Conservation (phyloP, 2,329 filamentous ascomycete genomes). For the Colletotrichum costaricense region DNA sequence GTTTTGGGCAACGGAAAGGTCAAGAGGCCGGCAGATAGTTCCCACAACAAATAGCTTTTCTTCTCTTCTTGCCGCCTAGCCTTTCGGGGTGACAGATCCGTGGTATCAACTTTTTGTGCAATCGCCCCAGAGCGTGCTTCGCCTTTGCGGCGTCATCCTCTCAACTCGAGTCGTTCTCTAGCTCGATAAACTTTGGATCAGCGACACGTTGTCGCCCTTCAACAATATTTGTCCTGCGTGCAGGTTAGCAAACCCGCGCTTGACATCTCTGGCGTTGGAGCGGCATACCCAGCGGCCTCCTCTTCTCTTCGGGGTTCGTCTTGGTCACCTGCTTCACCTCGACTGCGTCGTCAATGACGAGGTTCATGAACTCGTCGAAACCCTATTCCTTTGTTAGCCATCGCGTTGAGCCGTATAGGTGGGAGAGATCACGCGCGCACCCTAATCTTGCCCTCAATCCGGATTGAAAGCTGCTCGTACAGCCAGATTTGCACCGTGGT, state of each 20-base stretch:
- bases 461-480: slow-evolving; percentile 92
- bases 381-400: slow-evolving; percentile 66
- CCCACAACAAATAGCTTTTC: slow-evolving; percentile 41
- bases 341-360: slow-evolving; percentile 94
- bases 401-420: background rate
- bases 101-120: slow-evolving; percentile 33
- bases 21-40: slow-evolving; percentile 45
- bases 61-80: slow-evolving; percentile 56
- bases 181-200: slow-evolving; percentile 76
- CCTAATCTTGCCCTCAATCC: slow-evolving; percentile 96
- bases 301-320: slow-evolving; percentile 78
- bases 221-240: slow-evolving; percentile 81
- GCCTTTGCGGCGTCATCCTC: slow-evolving; percentile 52
- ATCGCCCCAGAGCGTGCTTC: slow-evolving; percentile 6
- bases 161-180: slow-evolving; percentile 62
- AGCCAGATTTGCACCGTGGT: slow-evolving; percentile 94
- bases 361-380: slow-evolving; percentile 99
- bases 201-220: slow-evolving; percentile 88
- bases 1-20: slow-evolving; percentile 77
- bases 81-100: slow-evolving; percentile 15
- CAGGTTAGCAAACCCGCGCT: slow-evolving; percentile 40
- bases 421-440: slow-evolving; percentile 63
- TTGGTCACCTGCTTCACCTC: slow-evolving; percentile 90
- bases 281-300: slow-evolving; percentile 79
- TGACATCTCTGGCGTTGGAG: background rate